These are phyloP conservation scores for Ajuga reptans DNA, from an alignment of 305 asterid species.

Conservation along the genomic window DNA sequence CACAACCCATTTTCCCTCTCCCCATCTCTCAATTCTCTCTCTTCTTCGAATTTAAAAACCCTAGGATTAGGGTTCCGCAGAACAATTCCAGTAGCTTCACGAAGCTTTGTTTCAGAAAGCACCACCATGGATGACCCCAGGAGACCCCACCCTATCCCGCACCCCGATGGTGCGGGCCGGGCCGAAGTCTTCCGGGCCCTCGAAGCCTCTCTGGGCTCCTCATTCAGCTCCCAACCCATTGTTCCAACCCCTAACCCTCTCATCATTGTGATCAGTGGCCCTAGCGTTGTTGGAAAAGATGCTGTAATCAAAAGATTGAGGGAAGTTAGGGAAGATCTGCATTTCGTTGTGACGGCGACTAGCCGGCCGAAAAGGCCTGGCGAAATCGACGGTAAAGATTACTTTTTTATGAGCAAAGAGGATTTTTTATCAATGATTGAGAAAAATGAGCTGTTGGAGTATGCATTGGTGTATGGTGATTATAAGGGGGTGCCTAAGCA, in stretches of 20 bases:
- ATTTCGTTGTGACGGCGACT: conserved; percentile 82
- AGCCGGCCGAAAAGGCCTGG: conserved; percentile 56
- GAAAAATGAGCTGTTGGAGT: conserved; percentile 62
- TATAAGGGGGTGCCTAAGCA: conserved; percentile 79
- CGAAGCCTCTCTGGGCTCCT: conserved; percentile 64
- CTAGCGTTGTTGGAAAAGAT: conserved; percentile 91
- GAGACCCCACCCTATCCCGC: conserved; percentile 47
- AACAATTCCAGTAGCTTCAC: conserved; percentile 24
- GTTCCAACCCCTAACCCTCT: conserved; percentile 59
- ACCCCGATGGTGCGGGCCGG: conserved; percentile 40
- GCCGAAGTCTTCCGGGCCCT: conserved; percentile 61
- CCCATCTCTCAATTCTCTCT: conserved; percentile 30
- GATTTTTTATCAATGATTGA: conserved; percentile 65
- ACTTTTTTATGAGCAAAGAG: conserved; percentile 58
- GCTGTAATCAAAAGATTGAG: conserved; percentile 65
- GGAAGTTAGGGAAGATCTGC: conserved; percentile 60
- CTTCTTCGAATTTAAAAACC: conserved; percentile 28
- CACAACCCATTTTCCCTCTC: conserved; percentile 37
- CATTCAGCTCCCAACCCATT: conserved; percentile 57
- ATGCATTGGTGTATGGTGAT: conserved; percentile 89
- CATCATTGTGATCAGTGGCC: conserved; percentile 75
- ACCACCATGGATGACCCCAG: conserved; percentile 47
- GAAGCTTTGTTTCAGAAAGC: conserved; percentile 27
- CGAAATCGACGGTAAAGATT: conserved; percentile 70
- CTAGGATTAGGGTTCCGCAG: conserved; percentile 28